Evolutionary conservation across 257 asterid species (phyloP).

Genomic region (Linderniella brevidens): DNA sequence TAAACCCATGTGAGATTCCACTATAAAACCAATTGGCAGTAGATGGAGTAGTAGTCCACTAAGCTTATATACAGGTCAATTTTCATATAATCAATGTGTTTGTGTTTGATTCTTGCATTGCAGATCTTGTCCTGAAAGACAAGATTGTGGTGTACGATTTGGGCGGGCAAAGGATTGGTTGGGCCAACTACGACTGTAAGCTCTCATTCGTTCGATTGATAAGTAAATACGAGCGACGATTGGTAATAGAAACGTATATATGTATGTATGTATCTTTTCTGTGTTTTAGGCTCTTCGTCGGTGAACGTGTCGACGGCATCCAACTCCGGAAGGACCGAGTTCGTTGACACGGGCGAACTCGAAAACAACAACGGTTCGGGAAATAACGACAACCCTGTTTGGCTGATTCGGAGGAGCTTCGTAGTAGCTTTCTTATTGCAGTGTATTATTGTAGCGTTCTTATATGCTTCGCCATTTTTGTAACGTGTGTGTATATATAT

Average conservation of each 20-base stretch:
- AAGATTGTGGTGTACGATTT: constrained; percentile 76
- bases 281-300: constrained; percentile 34
- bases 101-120: constrained; percentile 7
- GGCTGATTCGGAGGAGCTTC: constrained; percentile 9
- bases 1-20: too few relatives aligned
- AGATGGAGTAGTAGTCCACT: too few relatives aligned
- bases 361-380: constrained; percentile 17
- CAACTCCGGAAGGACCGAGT: constrained; percentile 44
- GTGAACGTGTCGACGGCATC: constrained; percentile 54
- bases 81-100: too few relatives aligned
- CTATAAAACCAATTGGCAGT: too few relatives aligned
- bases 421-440: constrained; percentile 25
- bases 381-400: constrained; percentile 7
- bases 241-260: background rate
- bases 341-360: constrained; percentile 49
- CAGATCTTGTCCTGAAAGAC: constrained; percentile 84
- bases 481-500: constrained; percentile 13
- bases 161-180: constrained; percentile 67
- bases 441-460: constrained; percentile 12
- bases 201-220: constrained; percentile 6
- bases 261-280: constrained; percentile 1
- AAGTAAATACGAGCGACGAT: too few relatives aligned
- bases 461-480: constrained; percentile 22
- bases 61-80: too few relatives aligned
- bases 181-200: constrained; percentile 90